These are phyloP conservation scores for Takashimella koratensis DNA, from an alignment of 1,284 basidiomycete species.

Conservation along the genomic window DNA sequence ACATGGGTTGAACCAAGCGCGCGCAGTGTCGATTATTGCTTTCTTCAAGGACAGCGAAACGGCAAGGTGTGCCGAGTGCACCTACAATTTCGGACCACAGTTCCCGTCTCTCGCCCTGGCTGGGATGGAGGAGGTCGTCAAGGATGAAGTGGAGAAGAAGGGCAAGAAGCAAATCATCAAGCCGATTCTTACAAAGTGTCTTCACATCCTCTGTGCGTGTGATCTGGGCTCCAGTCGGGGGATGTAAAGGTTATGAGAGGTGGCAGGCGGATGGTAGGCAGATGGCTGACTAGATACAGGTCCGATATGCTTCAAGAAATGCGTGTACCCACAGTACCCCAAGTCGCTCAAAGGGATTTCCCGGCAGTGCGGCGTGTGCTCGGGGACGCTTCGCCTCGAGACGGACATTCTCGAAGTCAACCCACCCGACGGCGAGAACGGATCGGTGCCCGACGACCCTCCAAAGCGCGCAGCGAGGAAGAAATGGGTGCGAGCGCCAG, in stretches of 20 bases:
- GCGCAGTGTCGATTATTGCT: conserved; percentile 74
- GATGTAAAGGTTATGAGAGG: conserved; percentile 17
- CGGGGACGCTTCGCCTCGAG: conserved; percentile 57
- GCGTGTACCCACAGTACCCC: conserved; percentile 74
- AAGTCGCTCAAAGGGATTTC: conserved; percentile 58
- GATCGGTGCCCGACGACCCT: conserved; percentile 9
- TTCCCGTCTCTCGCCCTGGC: conserved; percentile 44
- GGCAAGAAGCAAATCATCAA: conserved; percentile 37
- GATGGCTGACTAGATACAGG: conserved; percentile 22
- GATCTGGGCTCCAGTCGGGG: too few relatives aligned
- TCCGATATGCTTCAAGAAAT: conserved; percentile 69
- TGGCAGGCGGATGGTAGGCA: neutral
- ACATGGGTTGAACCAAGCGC: conserved; percentile 72
- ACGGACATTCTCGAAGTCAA: conserved; percentile 73
- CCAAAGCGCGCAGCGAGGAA: conserved; percentile 48
- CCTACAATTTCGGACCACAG: conserved; percentile 64
- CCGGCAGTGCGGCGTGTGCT: conserved; percentile 71
- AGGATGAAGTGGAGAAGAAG: conserved; percentile 19
- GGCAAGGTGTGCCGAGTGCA: conserved; percentile 83
- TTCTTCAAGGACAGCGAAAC: conserved; percentile 79
- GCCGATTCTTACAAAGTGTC: conserved; percentile 78
- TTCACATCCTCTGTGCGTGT: conserved; percentile 78
- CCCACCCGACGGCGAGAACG: conserved; percentile 56
- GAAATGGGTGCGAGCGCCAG: conserved; percentile 67
- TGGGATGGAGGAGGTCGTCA: conserved; percentile 54